Percentiles rank a stretch among this genome's conserved stretches.
These are phyloP conservation scores for Fusarium mangiferae DNA, from an alignment of 2,329 filamentous ascomycete genomes.

Conservation along the genomic window DNA sequence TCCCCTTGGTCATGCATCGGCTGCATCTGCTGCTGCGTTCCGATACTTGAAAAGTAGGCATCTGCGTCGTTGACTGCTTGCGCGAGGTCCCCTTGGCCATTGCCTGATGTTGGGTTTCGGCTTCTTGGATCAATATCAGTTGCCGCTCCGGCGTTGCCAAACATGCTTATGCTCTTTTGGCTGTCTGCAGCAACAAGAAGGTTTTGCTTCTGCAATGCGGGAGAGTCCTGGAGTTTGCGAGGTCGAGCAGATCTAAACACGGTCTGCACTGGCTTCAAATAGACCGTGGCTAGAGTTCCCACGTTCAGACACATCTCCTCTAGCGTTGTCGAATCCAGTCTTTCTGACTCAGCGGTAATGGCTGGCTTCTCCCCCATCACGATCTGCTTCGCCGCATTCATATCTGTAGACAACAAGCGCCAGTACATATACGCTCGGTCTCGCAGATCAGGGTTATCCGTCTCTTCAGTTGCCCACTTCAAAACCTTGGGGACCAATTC, in stretches of 20 bases:
- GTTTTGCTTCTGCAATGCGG: conserved; percentile 81
- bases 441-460: conserved; percentile 96
- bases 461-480: conserved; percentile 99
- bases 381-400: conserved; percentile 83
- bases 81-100: conserved; percentile 63
- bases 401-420: conserved; percentile 93
- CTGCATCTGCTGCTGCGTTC: conserved; percentile 77
- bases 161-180: conserved; percentile 69
- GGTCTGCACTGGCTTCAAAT: conserved; percentile 96
- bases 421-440: conserved; percentile 99
- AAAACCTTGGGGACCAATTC: conserved; percentile 92
- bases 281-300: conserved; percentile 94
- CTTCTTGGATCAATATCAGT: conserved; percentile 61
- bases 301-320: conserved; percentile 98
- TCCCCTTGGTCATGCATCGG: conserved; percentile 74
- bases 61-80: conserved; percentile 87
- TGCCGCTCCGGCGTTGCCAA: conserved; percentile 63
- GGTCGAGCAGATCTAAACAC: conserved; percentile 92
- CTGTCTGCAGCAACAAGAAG: conserved; percentile 64
- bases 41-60: conserved; percentile 86
- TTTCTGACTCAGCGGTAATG: conserved; percentile 96
- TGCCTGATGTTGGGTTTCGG: conserved; percentile 41
- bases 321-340: conserved; percentile 87
- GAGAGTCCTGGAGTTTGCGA: conserved; percentile 81
- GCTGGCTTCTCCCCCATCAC: conserved; percentile 98